Conservation (phyloP, 2,329 filamentous ascomycete genomes). For the Aspergillus nomiae region DNA sequence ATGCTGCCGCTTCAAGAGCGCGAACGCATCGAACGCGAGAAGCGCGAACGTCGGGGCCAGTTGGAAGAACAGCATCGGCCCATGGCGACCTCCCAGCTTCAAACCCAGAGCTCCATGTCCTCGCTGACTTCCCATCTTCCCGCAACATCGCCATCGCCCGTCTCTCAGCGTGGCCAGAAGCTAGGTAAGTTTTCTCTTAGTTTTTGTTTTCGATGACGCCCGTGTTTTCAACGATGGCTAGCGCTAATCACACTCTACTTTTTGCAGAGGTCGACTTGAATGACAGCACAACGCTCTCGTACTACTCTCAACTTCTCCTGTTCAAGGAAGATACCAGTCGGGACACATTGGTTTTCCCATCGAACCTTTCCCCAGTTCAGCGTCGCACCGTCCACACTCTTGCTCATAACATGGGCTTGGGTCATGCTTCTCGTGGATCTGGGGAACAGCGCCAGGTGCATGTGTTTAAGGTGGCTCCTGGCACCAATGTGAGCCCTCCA, state of each 20-base stretch:
- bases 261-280: constrained; percentile 80
- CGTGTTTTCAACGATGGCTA: neutral
- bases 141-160: constrained; percentile 67
- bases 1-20: constrained; percentile 95
- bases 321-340: constrained; percentile 80
- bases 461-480: constrained; percentile 66
- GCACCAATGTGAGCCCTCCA: constrained; percentile 61
- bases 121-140: constrained; percentile 69
- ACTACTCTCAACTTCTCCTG: constrained; percentile 85
- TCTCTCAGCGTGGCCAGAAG: constrained; percentile 56
- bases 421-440: constrained; percentile 85
- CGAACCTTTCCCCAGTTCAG: constrained; percentile 77
- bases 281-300: constrained; percentile 81
- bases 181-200: constrained; percentile 32
- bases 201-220: neutral
- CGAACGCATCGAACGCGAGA: constrained; percentile 94
- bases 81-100: constrained; percentile 65
- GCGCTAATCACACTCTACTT: constrained; percentile 18
- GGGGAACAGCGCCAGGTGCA: constrained; percentile 88
- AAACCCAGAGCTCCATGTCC: constrained; percentile 83
- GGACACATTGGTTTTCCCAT: constrained; percentile 82
- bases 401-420: constrained; percentile 90
- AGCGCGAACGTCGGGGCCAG: constrained; percentile 92
- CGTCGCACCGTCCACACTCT: constrained; percentile 90
- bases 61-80: constrained; percentile 94